phyloP scores from a whole-genome alignment of 768 basidiomycete species.

The Baorangia bicolor region DNA sequence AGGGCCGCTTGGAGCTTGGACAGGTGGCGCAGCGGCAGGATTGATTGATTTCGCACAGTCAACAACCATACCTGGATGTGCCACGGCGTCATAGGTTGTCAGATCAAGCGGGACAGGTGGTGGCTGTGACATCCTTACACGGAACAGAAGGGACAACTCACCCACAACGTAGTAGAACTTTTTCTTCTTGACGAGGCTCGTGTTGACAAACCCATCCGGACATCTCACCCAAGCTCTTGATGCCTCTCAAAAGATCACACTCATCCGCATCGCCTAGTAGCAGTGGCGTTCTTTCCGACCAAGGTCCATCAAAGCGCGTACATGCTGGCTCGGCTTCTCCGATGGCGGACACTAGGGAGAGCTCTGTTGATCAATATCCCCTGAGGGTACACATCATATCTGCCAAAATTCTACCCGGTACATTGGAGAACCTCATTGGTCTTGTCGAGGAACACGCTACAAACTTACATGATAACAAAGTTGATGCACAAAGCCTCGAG shows the following conservation, averaged over 20 bases:
- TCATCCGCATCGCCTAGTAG: constrained; percentile 1
- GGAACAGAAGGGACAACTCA: too few relatives aligned
- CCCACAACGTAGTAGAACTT: too few relatives aligned
- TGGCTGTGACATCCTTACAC: constrained; percentile 4
- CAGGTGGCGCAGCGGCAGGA: too few relatives aligned
- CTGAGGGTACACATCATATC: constrained; percentile 32
- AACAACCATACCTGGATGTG: neutral
- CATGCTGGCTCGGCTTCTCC: constrained; percentile 2
- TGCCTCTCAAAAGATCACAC: constrained; percentile 15
- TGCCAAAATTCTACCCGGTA: constrained; percentile 28
- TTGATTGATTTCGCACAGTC: too few relatives aligned
- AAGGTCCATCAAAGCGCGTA: constrained; percentile 13
- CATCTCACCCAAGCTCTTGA: neutral
- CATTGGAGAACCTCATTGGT: constrained; percentile 24
- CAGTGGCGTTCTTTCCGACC: neutral
- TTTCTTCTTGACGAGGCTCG: neutral
- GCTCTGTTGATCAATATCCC: constrained; percentile 5
- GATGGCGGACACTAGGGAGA: neutral
- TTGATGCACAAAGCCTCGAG: constrained; percentile 24
- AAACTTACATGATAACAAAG: neutral
- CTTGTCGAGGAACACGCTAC: constrained; percentile 22
- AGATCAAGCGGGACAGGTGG: neutral
- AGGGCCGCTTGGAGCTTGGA: too few relatives aligned
- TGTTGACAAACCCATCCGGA: neutral
- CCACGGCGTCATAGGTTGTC: neutral